A percentile compares a stretch with the other conserved stretches of the same genome.
Evolutionary conservation across 73 alveolate species (phyloP).

Genomic region (Urostyla sp.): DNA sequence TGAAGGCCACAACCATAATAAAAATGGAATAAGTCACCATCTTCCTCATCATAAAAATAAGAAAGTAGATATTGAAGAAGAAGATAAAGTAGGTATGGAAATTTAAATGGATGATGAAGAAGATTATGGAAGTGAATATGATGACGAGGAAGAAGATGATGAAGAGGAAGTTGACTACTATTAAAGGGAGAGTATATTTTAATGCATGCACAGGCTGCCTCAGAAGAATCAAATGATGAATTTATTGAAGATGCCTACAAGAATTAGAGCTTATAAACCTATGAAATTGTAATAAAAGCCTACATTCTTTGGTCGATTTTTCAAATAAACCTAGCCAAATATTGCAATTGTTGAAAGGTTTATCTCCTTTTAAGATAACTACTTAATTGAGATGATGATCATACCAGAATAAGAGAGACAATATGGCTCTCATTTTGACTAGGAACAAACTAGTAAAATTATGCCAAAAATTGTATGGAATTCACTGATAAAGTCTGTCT

Average conservation of each 20-base stretch:
- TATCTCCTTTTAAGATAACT: not conserved
- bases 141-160: slow-evolving; percentile 12
- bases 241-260: not conserved
- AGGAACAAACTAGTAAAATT: too few relatives aligned
- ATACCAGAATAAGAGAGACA: too few relatives aligned
- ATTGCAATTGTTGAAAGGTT: not conserved
- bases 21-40: too few relatives aligned
- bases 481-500: too few relatives aligned
- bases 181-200: slow-evolving; percentile 38
- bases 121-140: slow-evolving; percentile 49
- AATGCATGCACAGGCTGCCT: slow-evolving; percentile 39
- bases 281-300: slow-evolving; percentile 5
- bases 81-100: slow-evolving; percentile 47
- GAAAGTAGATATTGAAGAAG: slow-evolving; percentile 39
- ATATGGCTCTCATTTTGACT: too few relatives aligned
- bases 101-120: slow-evolving; percentile 60
- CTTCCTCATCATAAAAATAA: slow-evolving; percentile 19
- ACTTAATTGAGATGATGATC: not conserved
- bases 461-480: too few relatives aligned
- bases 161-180: slow-evolving; percentile 38
- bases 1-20: too few relatives aligned
- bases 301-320: slow-evolving; percentile 2
- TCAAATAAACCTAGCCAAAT: slow-evolving; percentile 31
- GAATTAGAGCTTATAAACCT: not conserved
- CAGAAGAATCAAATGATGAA: slow-evolving; percentile 1